Percentiles rank a stretch among this genome's conserved stretches.
Conservation (phyloP, 768 basidiomycete species). For the Nidula microcarpa region DNA sequence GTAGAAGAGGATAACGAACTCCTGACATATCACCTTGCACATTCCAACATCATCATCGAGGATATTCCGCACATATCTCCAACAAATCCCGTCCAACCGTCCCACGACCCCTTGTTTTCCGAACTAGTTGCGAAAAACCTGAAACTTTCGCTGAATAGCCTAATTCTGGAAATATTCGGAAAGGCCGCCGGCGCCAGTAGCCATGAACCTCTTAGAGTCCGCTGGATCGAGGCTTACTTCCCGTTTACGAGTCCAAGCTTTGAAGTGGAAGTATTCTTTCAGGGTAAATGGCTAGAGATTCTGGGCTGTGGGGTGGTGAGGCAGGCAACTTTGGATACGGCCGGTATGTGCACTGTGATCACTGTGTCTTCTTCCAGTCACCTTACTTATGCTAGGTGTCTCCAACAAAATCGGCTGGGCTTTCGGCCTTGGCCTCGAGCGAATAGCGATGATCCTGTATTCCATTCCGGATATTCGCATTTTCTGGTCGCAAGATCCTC, state of each 20-base stretch:
- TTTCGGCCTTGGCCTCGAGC: constrained; percentile 94
- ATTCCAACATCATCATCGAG: constrained; percentile 80
- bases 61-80: constrained; percentile 74
- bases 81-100: constrained; percentile 77
- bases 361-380: constrained; percentile 15
- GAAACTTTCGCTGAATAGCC: constrained; percentile 84
- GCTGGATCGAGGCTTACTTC: constrained; percentile 98
- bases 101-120: constrained; percentile 72
- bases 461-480: constrained; percentile 96
- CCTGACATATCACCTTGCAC: constrained; percentile 55
- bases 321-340: constrained; percentile 83
- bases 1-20: constrained; percentile 70
- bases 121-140: constrained; percentile 78
- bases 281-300: constrained; percentile 96
- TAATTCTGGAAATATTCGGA: constrained; percentile 83
- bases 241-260: constrained; percentile 98
- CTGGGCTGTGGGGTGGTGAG: constrained; percentile 90
- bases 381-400: constrained; percentile 47
- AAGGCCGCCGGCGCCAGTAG: constrained; percentile 43
- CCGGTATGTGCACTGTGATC: constrained; percentile 53
- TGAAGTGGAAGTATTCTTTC: constrained; percentile 96
- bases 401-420: constrained; percentile 92
- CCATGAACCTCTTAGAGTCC: constrained; percentile 75
- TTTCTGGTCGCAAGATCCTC: constrained; percentile 90
- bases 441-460: constrained; percentile 97